A percentile compares a stretch with the other conserved stretches of the same genome.
Evolutionary conservation across 1,284 basidiomycete genomes (phyloP).

Genomic region (Pseudozyma sp.): DNA sequence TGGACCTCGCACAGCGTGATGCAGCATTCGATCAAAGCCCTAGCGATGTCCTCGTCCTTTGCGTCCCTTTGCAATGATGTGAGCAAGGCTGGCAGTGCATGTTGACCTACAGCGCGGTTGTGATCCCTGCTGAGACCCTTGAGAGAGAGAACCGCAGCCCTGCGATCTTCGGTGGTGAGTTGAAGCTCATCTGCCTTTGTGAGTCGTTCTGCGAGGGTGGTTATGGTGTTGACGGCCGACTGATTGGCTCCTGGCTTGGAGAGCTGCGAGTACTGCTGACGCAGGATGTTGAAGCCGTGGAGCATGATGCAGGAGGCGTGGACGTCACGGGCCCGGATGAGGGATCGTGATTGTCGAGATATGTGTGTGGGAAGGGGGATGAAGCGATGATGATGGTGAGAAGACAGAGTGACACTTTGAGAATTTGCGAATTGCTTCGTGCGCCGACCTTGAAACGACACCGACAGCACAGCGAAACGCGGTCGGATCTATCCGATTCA

Average conservation of each 20-base stretch:
- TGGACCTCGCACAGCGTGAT: slow-evolving; percentile 59
- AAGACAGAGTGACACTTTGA: slow-evolving; percentile 1
- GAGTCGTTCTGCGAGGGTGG: slow-evolving; percentile 86
- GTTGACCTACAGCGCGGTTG: slow-evolving; percentile 73
- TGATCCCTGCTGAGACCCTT: slow-evolving; percentile 92
- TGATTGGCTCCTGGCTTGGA: slow-evolving; percentile 71
- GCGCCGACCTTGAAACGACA: background rate
- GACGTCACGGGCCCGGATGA: background rate
- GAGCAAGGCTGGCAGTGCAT: slow-evolving; percentile 58
- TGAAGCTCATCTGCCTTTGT: slow-evolving; percentile 36
- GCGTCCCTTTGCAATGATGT: slow-evolving; percentile 50
- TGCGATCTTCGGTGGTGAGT: slow-evolving; percentile 76
- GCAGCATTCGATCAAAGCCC: slow-evolving; percentile 57
- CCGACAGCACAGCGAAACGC: background rate
- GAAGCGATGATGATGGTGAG: background rate
- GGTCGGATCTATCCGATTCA: background rate
- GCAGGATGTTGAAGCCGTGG: slow-evolving; percentile 66
- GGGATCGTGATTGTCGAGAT: background rate
- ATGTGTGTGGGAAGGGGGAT: background rate
- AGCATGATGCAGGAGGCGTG: slow-evolving; percentile 49
- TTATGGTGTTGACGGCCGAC: slow-evolving; percentile 84
- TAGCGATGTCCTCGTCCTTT: slow-evolving; percentile 59
- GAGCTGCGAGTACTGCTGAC: slow-evolving; percentile 64
- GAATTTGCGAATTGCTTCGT: slow-evolving; percentile 9
- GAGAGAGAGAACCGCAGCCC: slow-evolving; percentile 88